phyloP scores from a whole-genome alignment of 108 stramenopile species.

The Skeletonema costatum region DNA sequence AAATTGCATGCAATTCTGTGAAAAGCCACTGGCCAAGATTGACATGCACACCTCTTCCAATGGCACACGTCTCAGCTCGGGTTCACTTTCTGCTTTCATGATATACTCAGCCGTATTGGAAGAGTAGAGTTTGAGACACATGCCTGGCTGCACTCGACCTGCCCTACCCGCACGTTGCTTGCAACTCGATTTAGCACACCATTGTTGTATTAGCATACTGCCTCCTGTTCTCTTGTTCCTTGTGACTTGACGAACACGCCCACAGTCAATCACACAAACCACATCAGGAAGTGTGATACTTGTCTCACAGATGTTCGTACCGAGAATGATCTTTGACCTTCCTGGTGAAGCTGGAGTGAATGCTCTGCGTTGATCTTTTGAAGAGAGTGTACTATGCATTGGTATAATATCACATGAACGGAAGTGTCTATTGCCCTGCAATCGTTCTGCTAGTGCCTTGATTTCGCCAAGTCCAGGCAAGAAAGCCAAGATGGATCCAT shows the following conservation, averaged over 20 bases:
- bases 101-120: conserved; percentile 55
- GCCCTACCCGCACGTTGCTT: conserved; percentile 94
- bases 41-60: conserved; percentile 64
- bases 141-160: conserved; percentile 90
- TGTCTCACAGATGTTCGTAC: conserved; percentile 95
- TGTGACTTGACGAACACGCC: conserved; percentile 76
- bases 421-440: conserved; percentile 61
- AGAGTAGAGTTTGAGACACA: conserved; percentile 89
- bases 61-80: conserved; percentile 88
- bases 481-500: conserved; percentile 87
- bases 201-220: conserved; percentile 71
- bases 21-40: conserved; percentile 62
- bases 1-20: conserved; percentile 69
- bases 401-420: conserved; percentile 67
- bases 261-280: conserved; percentile 81
- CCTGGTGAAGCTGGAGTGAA: conserved; percentile 54
- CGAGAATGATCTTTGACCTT: conserved; percentile 79
- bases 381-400: conserved; percentile 76
- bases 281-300: conserved; percentile 96
- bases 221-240: conserved; percentile 71
- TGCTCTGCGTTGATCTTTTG: conserved; percentile 73
- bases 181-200: conserved; percentile 90
- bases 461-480: conserved; percentile 95
- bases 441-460: conserved; percentile 63
- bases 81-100: conserved; percentile 69